Percentiles rank a stretch among this genome's conserved stretches.
Evolutionary conservation across 2,329 filamentous ascomycete species (phyloP).

Genomic region (Cladophialophora immunda): DNA sequence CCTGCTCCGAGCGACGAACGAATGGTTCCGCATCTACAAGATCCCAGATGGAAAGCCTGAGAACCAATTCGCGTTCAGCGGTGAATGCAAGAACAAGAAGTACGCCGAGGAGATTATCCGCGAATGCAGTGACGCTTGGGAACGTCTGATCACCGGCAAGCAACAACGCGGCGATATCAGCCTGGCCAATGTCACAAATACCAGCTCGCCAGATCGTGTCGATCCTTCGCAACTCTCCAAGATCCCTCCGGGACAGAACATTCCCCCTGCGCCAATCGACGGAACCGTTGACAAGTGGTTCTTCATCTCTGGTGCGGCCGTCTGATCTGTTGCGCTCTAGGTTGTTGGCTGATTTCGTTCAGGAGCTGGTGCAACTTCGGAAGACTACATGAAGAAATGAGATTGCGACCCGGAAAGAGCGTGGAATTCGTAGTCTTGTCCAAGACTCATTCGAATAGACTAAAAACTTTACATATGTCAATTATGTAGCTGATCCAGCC

Average conservation of each 20-base stretch:
- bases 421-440: not conserved
- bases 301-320: conserved; percentile 98
- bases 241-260: conserved; percentile 81
- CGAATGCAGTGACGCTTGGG: conserved; percentile 97
- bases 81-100: conserved; percentile 99
- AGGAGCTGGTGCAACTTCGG: conserved; percentile 39
- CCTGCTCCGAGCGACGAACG: conserved; percentile 95
- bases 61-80: conserved; percentile 99
- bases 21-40: conserved; percentile 99
- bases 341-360: conserved; percentile 34
- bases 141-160: conserved; percentile 93
- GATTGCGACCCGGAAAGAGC: conserved; percentile 4
- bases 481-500: conserved; percentile 18
- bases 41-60: conserved; percentile 99
- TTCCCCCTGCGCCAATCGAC: conserved; percentile 88
- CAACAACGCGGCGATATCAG: conserved; percentile 78
- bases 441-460: conserved; percentile 18
- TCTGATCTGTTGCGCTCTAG: conserved; percentile 57
- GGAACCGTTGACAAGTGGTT: conserved; percentile 99
- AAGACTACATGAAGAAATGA: conserved; percentile 40
- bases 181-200: conserved; percentile 82
- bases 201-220: conserved; percentile 76
- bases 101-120: conserved; percentile 95
- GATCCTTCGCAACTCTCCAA: conserved; percentile 74
- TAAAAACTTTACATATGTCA: conserved; percentile 19